Percentiles rank a stretch among this genome's conserved stretches.
Conservation (phyloP, 208 protist species). For the Leishmania tarentolae region DNA sequence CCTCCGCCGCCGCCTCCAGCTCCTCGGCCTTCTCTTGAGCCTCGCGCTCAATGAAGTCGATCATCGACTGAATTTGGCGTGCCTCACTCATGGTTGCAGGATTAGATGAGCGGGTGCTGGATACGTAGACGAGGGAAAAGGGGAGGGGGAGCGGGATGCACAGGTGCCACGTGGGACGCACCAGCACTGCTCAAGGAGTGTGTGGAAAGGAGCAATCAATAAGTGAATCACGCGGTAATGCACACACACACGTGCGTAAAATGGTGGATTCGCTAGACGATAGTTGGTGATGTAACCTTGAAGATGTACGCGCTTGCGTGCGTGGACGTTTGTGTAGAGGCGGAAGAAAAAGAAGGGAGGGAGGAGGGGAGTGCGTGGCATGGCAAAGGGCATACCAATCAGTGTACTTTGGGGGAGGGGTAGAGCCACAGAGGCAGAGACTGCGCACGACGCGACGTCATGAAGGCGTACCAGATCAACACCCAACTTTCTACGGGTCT, state of each 20-base stretch:
- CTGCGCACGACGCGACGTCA: neutral
- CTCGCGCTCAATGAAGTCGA: slow-evolving; percentile 94
- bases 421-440: neutral
- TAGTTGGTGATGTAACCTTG: neutral
- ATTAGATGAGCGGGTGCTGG: slow-evolving; percentile 2
- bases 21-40: slow-evolving; percentile 92
- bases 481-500: neutral
- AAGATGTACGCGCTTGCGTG: neutral
- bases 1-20: slow-evolving; percentile 85
- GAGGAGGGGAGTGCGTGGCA: neutral
- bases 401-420: neutral
- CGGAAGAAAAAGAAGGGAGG: slow-evolving; percentile 15
- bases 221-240: neutral
- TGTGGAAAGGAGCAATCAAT: neutral
- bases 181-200: neutral
- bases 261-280: neutral
- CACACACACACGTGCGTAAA: neutral
- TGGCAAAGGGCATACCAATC: neutral
- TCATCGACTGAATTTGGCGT: slow-evolving; percentile 93
- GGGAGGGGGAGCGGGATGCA: neutral
- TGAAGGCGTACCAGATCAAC: neutral
- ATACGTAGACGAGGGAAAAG: neutral
- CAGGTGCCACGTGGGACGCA: neutral
- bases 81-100: slow-evolving; percentile 78
- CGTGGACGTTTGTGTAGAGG: neutral